Evolutionary conservation across 108 stramenopile species (phyloP), one percentile per base, ranked within the genome.

Genomic region (Fragilaria radians): DNA sequence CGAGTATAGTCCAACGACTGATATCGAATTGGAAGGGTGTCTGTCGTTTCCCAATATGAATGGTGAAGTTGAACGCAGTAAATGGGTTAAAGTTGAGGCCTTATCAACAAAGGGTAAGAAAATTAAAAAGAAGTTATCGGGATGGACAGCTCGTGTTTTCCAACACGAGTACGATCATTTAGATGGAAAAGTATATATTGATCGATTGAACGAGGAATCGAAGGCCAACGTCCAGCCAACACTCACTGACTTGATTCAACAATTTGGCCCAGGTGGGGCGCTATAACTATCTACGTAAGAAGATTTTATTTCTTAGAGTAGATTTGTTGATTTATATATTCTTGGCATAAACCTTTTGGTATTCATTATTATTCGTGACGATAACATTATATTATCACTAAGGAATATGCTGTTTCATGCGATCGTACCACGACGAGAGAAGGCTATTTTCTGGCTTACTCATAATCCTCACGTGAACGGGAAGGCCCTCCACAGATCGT

Each of bases 91-190:
- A 76, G 91, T 93, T n/a, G 86, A 93, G 63, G 91, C 87, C 0
- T 46, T 75, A 25, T 91, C 30, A 7, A 59, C 52, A 14, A 83
- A 79, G 63, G 94, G 94, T 1, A 91, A 87, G 67, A 85, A 79
- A 51, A 66, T 91, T 24, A 91, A 88, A 70, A 91, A 85, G 66
- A 94, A 91, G 58, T 95, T 87, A 57, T 77, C 51, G 23, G 79
- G 70, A 58, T 87, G 85, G 81, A 84, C 81, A 42, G 91, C 94
- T 31, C 67, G 91, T 28, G 94, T 98, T 54, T 96, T 98, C 62
- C 95, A 96, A 75, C 97, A 98, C 62, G 97, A 98, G 70, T 98
- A 96, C 60, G 97, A 98, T 74, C 97, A 98, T 75, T 71, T 98
- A 48, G 95, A 96, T 65, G 93, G 89, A 7, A 60, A 63, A 0